Evolutionary conservation across 164 flowering plant genomes (phyloP).

Genomic region (Euptelea pleiosperma): DNA sequence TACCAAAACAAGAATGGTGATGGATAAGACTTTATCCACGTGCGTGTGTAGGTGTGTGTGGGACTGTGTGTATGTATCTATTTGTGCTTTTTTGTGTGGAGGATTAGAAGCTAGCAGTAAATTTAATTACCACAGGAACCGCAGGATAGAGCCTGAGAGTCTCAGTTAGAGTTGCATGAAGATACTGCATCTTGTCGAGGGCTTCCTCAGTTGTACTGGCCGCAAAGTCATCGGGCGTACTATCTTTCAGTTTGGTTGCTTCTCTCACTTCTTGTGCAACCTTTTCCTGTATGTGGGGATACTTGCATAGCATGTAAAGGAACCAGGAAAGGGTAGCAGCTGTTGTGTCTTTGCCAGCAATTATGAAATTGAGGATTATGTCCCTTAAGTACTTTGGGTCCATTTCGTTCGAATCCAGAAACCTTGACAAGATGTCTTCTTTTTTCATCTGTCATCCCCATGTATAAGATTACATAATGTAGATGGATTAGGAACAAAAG

Average conservation of each 20-base stretch:
- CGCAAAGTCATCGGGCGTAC: constrained; percentile 30
- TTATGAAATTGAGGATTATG: constrained; percentile 60
- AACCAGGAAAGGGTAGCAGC: constrained; percentile 77
- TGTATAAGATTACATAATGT: neutral
- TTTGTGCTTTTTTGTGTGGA: no score
- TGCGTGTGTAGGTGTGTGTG: no score
- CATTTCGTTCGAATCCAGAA: constrained; percentile 40
- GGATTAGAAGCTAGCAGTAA: no score
- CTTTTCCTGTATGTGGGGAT: constrained; percentile 58
- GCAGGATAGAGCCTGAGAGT: constrained; percentile 88
- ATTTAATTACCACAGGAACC: constrained; percentile 85
- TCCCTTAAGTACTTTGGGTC: constrained; percentile 59
- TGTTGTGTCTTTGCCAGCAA: constrained; percentile 84
- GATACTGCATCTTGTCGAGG: constrained; percentile 75
- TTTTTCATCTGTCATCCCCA: constrained; percentile 35
- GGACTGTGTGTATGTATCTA: no score
- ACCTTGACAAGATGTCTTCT: constrained; percentile 68
- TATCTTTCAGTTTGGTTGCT: constrained; percentile 15
- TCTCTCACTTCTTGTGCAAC: constrained; percentile 45
- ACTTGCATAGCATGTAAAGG: constrained; percentile 66
- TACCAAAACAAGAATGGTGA: no score
- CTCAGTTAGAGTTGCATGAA: constrained; percentile 81
- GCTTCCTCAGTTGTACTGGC: constrained; percentile 45
- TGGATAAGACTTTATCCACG: no score
- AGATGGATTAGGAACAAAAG: neutral